Conservation (phyloP, 2,329 filamentous ascomycete species). For the Cordyceps cicadae region DNA sequence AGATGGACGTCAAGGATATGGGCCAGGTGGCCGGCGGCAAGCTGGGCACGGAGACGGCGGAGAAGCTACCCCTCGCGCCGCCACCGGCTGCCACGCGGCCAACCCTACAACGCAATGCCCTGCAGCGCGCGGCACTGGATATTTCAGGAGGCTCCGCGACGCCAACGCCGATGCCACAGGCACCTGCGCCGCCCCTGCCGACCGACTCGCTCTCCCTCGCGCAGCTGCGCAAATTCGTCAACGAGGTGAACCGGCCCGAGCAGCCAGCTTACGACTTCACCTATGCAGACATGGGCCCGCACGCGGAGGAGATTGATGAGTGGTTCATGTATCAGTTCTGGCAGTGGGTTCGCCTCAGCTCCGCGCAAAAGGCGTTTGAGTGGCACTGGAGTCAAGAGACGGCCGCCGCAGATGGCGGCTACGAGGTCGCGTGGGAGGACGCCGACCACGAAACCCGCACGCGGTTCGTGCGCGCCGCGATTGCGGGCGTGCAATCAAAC, state of each 20-base stretch:
- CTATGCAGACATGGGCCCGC: constrained; percentile 63
- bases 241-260: constrained; percentile 63
- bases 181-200: constrained; percentile 32
- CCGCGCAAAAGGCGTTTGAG: constrained; percentile 69
- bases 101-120: constrained; percentile 23
- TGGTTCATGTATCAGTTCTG: constrained; percentile 93
- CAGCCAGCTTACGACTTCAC: constrained; percentile 76
- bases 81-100: constrained; percentile 19
- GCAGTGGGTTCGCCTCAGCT: constrained; percentile 71
- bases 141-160: constrained; percentile 16
- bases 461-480: constrained; percentile 48
- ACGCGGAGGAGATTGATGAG: constrained; percentile 88
- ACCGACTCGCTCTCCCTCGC: constrained; percentile 67
- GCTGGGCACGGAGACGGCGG: constrained; percentile 27
- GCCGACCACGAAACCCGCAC: constrained; percentile 47
- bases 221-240: constrained; percentile 64
- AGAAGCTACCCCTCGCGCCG: constrained; percentile 28
- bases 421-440: constrained; percentile 53
- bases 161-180: constrained; percentile 15
- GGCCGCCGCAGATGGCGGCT: constrained; percentile 1
- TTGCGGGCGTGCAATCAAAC: constrained; percentile 35
- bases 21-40: constrained; percentile 27
- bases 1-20: constrained; percentile 22
- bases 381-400: constrained; percentile 58
- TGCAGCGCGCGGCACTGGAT: constrained; percentile 17